Evolutionary conservation across 1,284 basidiomycete species (phyloP).

Genomic region (Papiliotrema terrestris): DNA sequence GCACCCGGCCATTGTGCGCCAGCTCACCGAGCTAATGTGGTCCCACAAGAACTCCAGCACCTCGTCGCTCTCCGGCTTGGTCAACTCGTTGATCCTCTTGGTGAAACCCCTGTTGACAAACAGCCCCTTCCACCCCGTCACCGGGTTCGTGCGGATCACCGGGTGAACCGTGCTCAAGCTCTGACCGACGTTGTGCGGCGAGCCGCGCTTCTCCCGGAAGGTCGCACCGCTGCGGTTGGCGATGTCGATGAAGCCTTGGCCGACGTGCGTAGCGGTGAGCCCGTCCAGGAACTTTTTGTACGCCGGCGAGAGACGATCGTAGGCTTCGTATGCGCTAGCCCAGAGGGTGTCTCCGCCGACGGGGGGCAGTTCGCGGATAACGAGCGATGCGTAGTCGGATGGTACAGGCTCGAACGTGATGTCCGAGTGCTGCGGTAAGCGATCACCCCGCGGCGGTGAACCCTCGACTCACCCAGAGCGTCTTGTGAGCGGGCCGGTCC

Average conservation of each 20-base stretch:
- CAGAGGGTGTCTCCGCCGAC: slow-evolving; percentile 42
- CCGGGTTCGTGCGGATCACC: slow-evolving; percentile 49
- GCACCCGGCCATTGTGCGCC: slow-evolving; percentile 9
- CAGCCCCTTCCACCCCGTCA: slow-evolving; percentile 73
- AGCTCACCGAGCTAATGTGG: slow-evolving; percentile 53
- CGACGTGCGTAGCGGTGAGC: slow-evolving; percentile 58
- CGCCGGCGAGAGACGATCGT: slow-evolving; percentile 38
- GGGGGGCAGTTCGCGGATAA: slow-evolving; percentile 55
- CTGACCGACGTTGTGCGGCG: slow-evolving; percentile 60
- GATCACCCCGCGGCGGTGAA: not conserved
- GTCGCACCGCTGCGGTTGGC: slow-evolving; percentile 11
- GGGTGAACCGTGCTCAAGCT: slow-evolving; percentile 63
- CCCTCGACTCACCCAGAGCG: slow-evolving; percentile 21
- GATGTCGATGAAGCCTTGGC: slow-evolving; percentile 55
- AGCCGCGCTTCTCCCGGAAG: slow-evolving; percentile 50
- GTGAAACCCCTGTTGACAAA: slow-evolving; percentile 66
- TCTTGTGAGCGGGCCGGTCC: slow-evolving; percentile 12
- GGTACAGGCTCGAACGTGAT: slow-evolving; percentile 61
- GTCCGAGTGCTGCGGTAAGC: slow-evolving; percentile 50
- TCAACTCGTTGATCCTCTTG: slow-evolving; percentile 60
- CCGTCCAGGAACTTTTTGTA: slow-evolving; percentile 36
- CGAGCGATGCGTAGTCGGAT: slow-evolving; percentile 22
- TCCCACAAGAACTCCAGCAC: slow-evolving; percentile 49
- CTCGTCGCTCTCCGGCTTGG: slow-evolving; percentile 55
- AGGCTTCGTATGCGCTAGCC: slow-evolving; percentile 55